Evolutionary conservation across 768 basidiomycete genomes (phyloP).

Genomic region (Clavulina sp.): DNA sequence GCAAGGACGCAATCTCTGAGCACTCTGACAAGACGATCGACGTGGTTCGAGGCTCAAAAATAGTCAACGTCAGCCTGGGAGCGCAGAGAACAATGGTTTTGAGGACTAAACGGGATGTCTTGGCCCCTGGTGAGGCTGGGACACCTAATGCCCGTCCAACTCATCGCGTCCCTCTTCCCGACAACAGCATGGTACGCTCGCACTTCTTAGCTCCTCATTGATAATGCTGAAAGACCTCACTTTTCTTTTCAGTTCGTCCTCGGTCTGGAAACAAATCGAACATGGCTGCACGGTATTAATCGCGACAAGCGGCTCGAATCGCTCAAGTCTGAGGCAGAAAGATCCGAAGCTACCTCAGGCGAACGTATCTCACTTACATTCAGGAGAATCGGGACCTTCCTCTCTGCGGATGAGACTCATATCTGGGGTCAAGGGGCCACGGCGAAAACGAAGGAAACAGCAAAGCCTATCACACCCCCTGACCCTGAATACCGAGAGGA

Average conservation of each 20-base stretch:
- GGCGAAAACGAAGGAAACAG: conserved; percentile 38
- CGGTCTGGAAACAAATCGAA: conserved; percentile 51
- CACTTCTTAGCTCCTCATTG: neutral
- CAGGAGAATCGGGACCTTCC: conserved; percentile 59
- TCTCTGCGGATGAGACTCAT: conserved; percentile 29
- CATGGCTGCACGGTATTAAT: conserved; percentile 62
- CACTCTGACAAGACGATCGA: conserved; percentile 82
- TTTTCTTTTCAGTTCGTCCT: conserved; percentile 34
- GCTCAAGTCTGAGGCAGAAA: conserved; percentile 39
- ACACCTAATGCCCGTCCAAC: conserved; percentile 12
- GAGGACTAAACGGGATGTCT: neutral
- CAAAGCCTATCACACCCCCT: conserved; percentile 37
- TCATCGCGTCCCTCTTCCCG: conserved; percentile 55
- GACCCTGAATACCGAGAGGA: conserved; percentile 23
- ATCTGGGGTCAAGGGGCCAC: conserved; percentile 65
- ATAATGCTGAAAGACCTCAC: neutral
- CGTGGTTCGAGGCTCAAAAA: conserved; percentile 50
- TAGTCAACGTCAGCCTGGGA: conserved; percentile 71
- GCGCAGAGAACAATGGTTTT: conserved; percentile 37
- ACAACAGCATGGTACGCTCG: conserved; percentile 42
- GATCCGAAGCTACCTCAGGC: conserved; percentile 26
- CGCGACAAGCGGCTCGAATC: conserved; percentile 48
- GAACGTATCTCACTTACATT: conserved; percentile 69
- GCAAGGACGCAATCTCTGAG: conserved; percentile 69
- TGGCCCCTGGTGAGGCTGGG: neutral